A percentile compares a stretch with the other conserved stretches of the same genome.
phyloP scores from a whole-genome alignment of 495 filamentous ascomycete species.

The Lichina pygmaea region DNA sequence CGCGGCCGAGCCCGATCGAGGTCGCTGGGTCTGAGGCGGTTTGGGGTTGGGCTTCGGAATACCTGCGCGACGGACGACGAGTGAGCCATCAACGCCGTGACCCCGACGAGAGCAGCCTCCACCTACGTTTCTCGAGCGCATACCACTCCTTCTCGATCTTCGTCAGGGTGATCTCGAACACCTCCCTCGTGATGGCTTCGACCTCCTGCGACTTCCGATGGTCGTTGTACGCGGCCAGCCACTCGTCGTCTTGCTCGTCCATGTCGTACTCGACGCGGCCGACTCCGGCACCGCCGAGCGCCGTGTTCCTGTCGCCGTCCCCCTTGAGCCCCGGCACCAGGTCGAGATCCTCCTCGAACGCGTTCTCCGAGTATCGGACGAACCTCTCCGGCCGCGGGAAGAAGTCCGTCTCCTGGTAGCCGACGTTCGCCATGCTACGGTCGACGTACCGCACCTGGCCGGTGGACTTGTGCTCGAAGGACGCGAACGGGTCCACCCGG shows the following conservation, averaged over 20 bases:
- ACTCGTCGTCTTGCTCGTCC: slow-evolving; percentile 96
- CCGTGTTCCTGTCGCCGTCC: slow-evolving; percentile 32
- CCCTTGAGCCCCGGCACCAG: slow-evolving; percentile 24
- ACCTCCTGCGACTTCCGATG: slow-evolving; percentile 43
- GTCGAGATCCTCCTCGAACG: slow-evolving; percentile 65
- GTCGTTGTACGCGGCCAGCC: slow-evolving; percentile 64
- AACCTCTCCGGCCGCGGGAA: slow-evolving; percentile 55
- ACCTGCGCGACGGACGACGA: slow-evolving; percentile 5
- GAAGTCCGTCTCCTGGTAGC: slow-evolving; percentile 81
- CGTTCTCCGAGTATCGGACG: slow-evolving; percentile 50
- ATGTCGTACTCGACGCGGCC: slow-evolving; percentile 94
- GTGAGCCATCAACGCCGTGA: background rate
- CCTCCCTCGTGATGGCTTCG: slow-evolving; percentile 62
- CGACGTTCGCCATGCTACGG: slow-evolving; percentile 74
- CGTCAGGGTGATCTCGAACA: slow-evolving; percentile 94
- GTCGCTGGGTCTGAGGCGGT: slow-evolving; percentile 73
- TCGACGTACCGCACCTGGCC: slow-evolving; percentile 52
- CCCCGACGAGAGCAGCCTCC: background rate
- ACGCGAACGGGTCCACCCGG: slow-evolving; percentile 28
- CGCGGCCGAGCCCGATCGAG: slow-evolving; percentile 71
- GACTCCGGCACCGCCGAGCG: slow-evolving; percentile 17
- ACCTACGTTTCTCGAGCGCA: slow-evolving; percentile 56
- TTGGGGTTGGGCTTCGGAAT: slow-evolving; percentile 93
- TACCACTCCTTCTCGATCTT: slow-evolving; percentile 99
- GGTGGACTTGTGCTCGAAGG: slow-evolving; percentile 30